Conservation (phyloP, 2,329 filamentous ascomycete species). For the Colletotrichum higginsianum region DNA sequence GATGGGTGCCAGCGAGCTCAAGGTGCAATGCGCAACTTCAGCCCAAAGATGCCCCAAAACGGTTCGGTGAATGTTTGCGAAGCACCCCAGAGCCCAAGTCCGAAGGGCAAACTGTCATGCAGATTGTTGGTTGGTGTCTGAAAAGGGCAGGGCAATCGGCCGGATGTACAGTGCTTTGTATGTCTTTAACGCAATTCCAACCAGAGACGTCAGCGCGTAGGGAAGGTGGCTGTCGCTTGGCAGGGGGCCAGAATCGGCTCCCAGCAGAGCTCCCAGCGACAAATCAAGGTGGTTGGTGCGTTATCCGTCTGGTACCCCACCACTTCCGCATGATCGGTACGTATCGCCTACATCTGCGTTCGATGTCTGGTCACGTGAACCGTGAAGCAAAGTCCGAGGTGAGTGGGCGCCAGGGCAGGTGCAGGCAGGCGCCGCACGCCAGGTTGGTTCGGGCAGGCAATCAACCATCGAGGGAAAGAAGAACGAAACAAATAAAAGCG, state of each 20-base stretch:
- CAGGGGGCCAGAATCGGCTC: constrained; percentile 24
- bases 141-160: constrained; percentile 9
- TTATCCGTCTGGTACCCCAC: neutral
- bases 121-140: constrained; percentile 14
- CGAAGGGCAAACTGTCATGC: constrained; percentile 33
- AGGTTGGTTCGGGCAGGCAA: neutral
- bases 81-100: constrained; percentile 8
- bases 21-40: constrained; percentile 11
- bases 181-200: constrained; percentile 19
- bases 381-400: neutral
- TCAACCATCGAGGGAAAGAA: constrained; percentile 7
- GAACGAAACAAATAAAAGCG: constrained; percentile 16
- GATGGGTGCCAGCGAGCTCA: constrained; percentile 10
- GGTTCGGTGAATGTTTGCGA: constrained; percentile 32
- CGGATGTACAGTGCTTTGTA: constrained; percentile 4
- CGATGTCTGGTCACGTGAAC: neutral
- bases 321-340: neutral
- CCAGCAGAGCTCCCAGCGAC: constrained; percentile 13
- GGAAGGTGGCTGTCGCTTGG: constrained; percentile 1
- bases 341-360: no score
- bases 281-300: constrained; percentile 29
- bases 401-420: constrained; percentile 2
- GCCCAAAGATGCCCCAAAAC: constrained; percentile 2
- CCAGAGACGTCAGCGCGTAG: neutral
- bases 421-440: no score